Percentiles rank a stretch among this genome's conserved stretches.
These are phyloP conservation scores for Cercophora newfieldiana DNA, from an alignment of 495 filamentous ascomycete genomes.

Conservation along the genomic window DNA sequence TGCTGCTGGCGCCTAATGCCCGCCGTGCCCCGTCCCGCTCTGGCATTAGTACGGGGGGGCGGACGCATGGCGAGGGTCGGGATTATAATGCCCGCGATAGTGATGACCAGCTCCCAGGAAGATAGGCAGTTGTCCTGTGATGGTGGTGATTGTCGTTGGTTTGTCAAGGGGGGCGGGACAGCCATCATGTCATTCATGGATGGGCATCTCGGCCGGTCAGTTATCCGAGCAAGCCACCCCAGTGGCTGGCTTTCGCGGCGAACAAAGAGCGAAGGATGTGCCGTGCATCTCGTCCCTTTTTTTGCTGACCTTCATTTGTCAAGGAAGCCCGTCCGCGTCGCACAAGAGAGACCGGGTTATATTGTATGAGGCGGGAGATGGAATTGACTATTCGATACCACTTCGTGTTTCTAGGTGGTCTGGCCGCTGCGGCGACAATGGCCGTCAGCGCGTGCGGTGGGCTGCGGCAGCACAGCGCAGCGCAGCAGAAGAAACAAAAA, in stretches of 20 bases:
- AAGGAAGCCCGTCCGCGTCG: neutral
- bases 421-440: neutral
- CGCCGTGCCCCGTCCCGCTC: conserved; percentile 6
- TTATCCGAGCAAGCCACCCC: conserved; percentile 8
- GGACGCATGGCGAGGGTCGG: neutral
- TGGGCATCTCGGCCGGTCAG: conserved; percentile 5
- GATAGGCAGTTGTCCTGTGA: neutral
- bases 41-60: neutral
- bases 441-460: neutral
- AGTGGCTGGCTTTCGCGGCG: neutral
- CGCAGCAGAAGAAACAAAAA: neutral
- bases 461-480: neutral
- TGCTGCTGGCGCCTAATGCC: conserved; percentile 23
- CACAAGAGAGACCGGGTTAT: neutral
- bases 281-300: neutral
- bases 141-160: neutral
- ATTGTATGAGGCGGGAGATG: neutral
- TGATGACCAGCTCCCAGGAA: neutral
- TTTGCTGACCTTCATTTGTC: neutral
- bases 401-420: neutral
- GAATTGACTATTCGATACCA: neutral
- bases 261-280: neutral
- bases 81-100: neutral
- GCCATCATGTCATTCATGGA: neutral
- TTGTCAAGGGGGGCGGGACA: neutral